Evolutionary conservation across 2,329 filamentous ascomycete genomes (phyloP).

Genomic region (Pseudogymnoascus sp.): DNA sequence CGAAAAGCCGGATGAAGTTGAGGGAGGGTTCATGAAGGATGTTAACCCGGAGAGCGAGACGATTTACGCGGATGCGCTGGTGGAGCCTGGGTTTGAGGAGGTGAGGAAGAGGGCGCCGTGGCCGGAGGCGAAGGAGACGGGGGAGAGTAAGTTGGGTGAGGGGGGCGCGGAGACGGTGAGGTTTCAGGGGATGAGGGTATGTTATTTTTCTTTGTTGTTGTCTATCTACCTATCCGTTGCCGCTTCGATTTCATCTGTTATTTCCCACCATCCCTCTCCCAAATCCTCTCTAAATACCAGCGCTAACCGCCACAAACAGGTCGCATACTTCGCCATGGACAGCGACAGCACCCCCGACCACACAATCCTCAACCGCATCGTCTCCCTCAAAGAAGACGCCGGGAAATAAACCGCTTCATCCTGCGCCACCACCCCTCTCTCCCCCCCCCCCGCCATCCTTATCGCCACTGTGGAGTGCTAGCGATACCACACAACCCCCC

Average conservation of each 20-base stretch:
- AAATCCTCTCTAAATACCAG: not conserved
- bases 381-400: conserved; percentile 82
- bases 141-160: conserved; percentile 54
- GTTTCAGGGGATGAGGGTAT: conserved; percentile 81
- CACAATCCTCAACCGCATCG: conserved; percentile 82
- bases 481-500: not conserved
- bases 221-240: not conserved
- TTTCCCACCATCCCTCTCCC: not conserved
- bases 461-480: not conserved
- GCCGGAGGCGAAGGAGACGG: conserved; percentile 59
- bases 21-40: conserved; percentile 74
- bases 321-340: conserved; percentile 50
- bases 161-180: conserved; percentile 65
- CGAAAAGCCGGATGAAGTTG: conserved; percentile 67
- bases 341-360: conserved; percentile 70
- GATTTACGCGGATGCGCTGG: conserved; percentile 66
- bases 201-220: conserved; percentile 36
- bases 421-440: not conserved
- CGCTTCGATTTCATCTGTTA: not conserved
- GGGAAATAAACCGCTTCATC: conserved; percentile 41
- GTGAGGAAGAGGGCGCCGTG: conserved; percentile 66
- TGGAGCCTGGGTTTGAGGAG: conserved; percentile 78
- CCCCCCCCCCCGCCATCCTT: not conserved
- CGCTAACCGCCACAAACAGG: not conserved
- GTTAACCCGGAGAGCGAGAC: conserved; percentile 78